Conservation (phyloP, 1,284 basidiomycete genomes). For the Cutaneotrichosporon cutaneum region DNA sequence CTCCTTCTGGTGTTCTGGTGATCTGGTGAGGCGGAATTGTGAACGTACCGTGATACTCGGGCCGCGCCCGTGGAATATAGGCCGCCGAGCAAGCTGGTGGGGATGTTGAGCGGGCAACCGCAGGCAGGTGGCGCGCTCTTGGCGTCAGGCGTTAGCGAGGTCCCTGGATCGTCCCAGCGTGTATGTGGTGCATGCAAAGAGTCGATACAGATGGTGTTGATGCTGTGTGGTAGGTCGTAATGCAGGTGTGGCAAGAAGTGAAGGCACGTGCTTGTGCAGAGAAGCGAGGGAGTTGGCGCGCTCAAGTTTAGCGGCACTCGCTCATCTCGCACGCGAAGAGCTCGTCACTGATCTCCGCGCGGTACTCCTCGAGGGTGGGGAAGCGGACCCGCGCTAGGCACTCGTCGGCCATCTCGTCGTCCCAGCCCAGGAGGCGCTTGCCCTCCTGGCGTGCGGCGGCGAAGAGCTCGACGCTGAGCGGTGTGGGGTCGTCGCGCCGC, state of each 20-base stretch:
- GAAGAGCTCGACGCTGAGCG: neutral
- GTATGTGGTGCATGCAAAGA: neutral
- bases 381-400: neutral
- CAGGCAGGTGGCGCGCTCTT: too few relatives aligned
- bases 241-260: neutral
- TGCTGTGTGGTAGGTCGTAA: neutral
- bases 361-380: neutral
- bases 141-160: too few relatives aligned
- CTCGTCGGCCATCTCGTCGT: neutral
- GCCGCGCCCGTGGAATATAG: too few relatives aligned
- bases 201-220: neutral
- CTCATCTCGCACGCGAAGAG: neutral
- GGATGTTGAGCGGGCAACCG: too few relatives aligned
- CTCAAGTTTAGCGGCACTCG: neutral
- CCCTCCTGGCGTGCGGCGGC: neutral
- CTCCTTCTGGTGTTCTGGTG: too few relatives aligned
- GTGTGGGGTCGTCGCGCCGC: neutral
- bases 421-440: slow-evolving; percentile 1
- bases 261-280: too few relatives aligned
- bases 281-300: too few relatives aligned
- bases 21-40: too few relatives aligned
- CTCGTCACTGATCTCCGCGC: neutral
- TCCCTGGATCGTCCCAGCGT: neutral
- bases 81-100: too few relatives aligned
- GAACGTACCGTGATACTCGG: too few relatives aligned